Base-by-base conservation (phyloP, 352 stramenopile genomes). In the Pythium apleroticum region DNA sequence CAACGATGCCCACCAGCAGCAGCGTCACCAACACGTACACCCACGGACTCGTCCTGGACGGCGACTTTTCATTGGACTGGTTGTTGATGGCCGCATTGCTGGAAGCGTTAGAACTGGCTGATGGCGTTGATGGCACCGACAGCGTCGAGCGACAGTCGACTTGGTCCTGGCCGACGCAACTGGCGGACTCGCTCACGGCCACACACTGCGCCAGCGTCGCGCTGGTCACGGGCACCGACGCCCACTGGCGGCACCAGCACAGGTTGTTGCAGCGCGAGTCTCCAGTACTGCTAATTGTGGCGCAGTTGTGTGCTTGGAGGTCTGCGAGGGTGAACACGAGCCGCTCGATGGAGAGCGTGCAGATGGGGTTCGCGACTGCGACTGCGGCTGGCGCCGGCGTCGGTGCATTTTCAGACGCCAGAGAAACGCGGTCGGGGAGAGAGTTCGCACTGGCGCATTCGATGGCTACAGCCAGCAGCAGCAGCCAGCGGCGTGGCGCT, bases 21-120 rank as follows among this genome's bases (percentile, higher is more conserved):
- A 84, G 24, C 8, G 60, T 76, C 12, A 86, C 71, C 17, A 80
- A 41, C 9, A 63, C 65, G 66, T 76, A 86, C 25, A 79, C 61
- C 68, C 72, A 81, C 22, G 73, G 54, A 20, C 60, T 57, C 4
- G 57, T 61, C 19, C 54, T 31, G 28, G 35, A 17, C 35, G 35
- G 35, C 35, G 19, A 25, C n/a, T 59, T 30, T 19, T 63, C 31
- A 25, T 11, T 22, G 2, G 15, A 17, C 7, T 48, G 27, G 14
- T 6, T 39, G 8, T 11, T 52, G 24, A 27, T 28, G 4, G 52
- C 30, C 9, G 35, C 41, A 25, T 48, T 25, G 54, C 48, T 60
- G 20, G 54, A 24, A 15, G 24, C 27, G 33, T 49, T 49, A 3
- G 35, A 28, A 17, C n/a, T 25, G 4, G 17, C 9, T 2, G 52